phyloP scores from a whole-genome alignment of 2,329 filamentous ascomycete species.

The Pleochaeta shiraiana region DNA sequence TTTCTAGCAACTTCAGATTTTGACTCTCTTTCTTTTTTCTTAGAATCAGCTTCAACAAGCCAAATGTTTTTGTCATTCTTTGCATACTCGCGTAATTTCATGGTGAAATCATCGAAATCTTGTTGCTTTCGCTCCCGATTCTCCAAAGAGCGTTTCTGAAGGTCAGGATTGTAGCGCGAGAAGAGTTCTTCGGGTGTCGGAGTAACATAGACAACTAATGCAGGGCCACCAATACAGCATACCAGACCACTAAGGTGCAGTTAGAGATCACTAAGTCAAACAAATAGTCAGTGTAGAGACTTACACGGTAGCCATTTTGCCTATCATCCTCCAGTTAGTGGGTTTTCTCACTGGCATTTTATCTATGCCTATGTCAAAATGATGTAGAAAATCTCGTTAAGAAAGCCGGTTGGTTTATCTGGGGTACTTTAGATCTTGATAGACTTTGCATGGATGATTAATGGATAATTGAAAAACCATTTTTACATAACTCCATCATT shows the following conservation, averaged over 20 bases:
- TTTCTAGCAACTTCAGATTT: constrained; percentile 19
- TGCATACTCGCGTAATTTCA: constrained; percentile 63
- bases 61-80: constrained; percentile 72
- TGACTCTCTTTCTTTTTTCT: constrained; percentile 19
- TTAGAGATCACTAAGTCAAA: constrained; percentile 5
- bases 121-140: constrained; percentile 51
- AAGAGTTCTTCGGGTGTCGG: constrained; percentile 88
- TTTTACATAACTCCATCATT: too few species aligned
- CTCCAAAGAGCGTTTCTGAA: constrained; percentile 76
- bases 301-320: constrained; percentile 53
- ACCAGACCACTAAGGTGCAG: constrained; percentile 35
- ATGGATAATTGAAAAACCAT: too few species aligned
- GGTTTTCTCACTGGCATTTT: constrained; percentile 25
- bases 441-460: too few species aligned
- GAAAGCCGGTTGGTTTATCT: too few species aligned
- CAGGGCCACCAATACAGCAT: constrained; percentile 66
- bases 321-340: constrained; percentile 32
- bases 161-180: constrained; percentile 77
- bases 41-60: constrained; percentile 23
- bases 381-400: too few species aligned
- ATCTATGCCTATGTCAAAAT: too few species aligned
- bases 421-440: too few species aligned
- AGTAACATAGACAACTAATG: constrained; percentile 54
- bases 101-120: constrained; percentile 80
- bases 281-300: constrained; percentile 17